phyloP scores from a whole-genome alignment of 805 yeast species.

The Citeromyces matritensis region DNA sequence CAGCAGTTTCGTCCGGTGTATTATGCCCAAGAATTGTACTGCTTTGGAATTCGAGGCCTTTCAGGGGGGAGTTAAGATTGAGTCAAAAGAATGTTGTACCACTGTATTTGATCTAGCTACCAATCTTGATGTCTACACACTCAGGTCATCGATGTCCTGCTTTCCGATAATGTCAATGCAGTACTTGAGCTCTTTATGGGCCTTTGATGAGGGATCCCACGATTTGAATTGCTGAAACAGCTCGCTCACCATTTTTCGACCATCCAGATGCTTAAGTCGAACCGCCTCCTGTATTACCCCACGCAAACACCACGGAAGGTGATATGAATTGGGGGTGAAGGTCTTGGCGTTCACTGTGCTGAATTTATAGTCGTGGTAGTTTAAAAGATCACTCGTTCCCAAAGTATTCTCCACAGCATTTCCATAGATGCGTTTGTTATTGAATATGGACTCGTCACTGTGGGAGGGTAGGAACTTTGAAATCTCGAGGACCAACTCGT shows the following conservation, averaged over 20 bases:
- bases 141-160: conserved; percentile 6
- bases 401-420: conserved; percentile 58
- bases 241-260: conserved; percentile 24
- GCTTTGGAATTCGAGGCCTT: too few relatives aligned
- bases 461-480: too few relatives aligned
- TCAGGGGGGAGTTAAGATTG: not conserved
- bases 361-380: conserved; percentile 20
- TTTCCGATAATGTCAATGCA: conserved; percentile 14
- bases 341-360: conserved; percentile 20
- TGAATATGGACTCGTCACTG: conserved; percentile 68
- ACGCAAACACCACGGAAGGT: conserved; percentile 86
- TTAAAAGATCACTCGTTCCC: conserved; percentile 52
- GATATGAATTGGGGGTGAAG: conserved; percentile 64
- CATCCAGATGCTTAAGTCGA: conserved; percentile 31
- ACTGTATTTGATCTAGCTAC: not conserved
- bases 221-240: conserved; percentile 44
- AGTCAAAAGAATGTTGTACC: not conserved
- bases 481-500: conserved; percentile 45
- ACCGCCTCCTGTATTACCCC: conserved; percentile 58
- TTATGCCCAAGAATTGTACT: too few relatives aligned
- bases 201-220: conserved; percentile 77
- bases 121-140: not conserved
- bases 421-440: conserved; percentile 66
- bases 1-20: too few relatives aligned
- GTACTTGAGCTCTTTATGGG: conserved; percentile 68